A percentile compares a stretch with the other conserved stretches of the same genome.
Evolutionary conservation across 1,139 yeast genomes (phyloP).

Genomic region (Suhomyces atakaporum): DNA sequence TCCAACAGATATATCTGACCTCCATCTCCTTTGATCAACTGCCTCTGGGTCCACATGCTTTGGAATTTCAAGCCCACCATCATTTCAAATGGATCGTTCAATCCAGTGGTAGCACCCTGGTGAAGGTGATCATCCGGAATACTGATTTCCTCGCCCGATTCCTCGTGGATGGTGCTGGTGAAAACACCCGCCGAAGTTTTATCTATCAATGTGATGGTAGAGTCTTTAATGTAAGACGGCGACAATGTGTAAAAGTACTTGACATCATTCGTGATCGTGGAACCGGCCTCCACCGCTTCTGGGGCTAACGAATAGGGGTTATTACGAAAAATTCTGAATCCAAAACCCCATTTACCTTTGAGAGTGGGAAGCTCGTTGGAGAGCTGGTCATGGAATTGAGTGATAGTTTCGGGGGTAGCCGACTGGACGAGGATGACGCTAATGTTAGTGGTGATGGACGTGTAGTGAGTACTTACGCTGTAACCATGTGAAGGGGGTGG

Average conservation of each 20-base stretch:
- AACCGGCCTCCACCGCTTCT: slow-evolving; percentile 27
- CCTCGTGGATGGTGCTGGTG: slow-evolving; percentile 41
- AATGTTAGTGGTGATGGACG: slow-evolving; percentile 12
- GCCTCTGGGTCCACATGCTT: slow-evolving; percentile 72
- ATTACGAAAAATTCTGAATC: slow-evolving; percentile 63
- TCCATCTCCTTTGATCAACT: slow-evolving; percentile 77
- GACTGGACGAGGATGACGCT: slow-evolving; percentile 55
- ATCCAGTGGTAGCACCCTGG: slow-evolving; percentile 49
- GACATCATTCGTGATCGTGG: slow-evolving; percentile 34
- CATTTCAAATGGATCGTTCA: slow-evolving; percentile 52
- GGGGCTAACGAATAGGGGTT: slow-evolving; percentile 54
- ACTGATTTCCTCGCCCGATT: slow-evolving; percentile 28
- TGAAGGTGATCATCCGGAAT: slow-evolving; percentile 44
- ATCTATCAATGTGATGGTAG: slow-evolving; percentile 54
- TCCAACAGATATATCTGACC: slow-evolving; percentile 61
- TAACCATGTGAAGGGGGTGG: slow-evolving; percentile 31
- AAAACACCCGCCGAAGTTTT: slow-evolving; percentile 49
- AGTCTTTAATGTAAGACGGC: slow-evolving; percentile 53
- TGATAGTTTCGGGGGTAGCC: slow-evolving; percentile 65
- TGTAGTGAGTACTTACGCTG: slow-evolving; percentile 30
- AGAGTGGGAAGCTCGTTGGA: slow-evolving; percentile 62
- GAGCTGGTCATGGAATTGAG: slow-evolving; percentile 66
- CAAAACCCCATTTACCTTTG: slow-evolving; percentile 65
- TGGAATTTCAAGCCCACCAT: slow-evolving; percentile 59
- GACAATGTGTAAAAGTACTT: slow-evolving; percentile 58